Evolutionary conservation across 441 rosid species (phyloP).

Genomic region (Macaranga tanarius): DNA sequence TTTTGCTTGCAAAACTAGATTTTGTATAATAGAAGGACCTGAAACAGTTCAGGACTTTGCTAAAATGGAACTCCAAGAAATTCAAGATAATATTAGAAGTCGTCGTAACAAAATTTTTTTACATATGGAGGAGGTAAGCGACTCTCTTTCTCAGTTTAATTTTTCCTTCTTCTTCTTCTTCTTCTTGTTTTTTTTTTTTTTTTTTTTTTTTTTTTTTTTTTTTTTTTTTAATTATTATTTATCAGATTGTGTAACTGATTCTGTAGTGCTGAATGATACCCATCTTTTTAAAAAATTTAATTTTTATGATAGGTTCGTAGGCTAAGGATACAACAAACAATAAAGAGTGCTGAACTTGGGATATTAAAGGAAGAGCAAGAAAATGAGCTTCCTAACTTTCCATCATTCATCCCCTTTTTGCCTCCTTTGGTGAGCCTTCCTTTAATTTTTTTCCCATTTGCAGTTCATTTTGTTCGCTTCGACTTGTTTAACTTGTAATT

Average conservation of each 20-base stretch:
- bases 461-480: too few relatives aligned
- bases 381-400: slow-evolving; percentile 83
- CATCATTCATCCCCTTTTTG: slow-evolving; percentile 94
- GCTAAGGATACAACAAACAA: slow-evolving; percentile 88
- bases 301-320: slow-evolving; percentile 60
- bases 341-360: slow-evolving; percentile 75
- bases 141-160: background rate
- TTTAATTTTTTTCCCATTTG: background rate
- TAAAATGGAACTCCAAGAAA: slow-evolving; percentile 84
- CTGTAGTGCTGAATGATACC: too few relatives aligned
- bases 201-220: background rate
- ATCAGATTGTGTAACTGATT: too few relatives aligned
- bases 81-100: slow-evolving; percentile 89
- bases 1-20: slow-evolving; percentile 43
- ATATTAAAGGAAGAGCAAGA: slow-evolving; percentile 51
- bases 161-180: background rate
- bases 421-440: slow-evolving; percentile 75
- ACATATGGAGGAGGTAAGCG: slow-evolving; percentile 95
- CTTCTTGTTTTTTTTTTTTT: background rate
- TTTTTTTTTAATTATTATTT: too few relatives aligned
- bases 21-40: slow-evolving; percentile 98
- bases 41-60: slow-evolving; percentile 92
- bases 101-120: slow-evolving; percentile 93
- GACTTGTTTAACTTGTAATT: background rate
- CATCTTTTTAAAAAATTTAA: too few relatives aligned